These are phyloP conservation scores for Fusarium keratoplasticum DNA, from an alignment of 2,329 filamentous ascomycete genomes.

Conservation along the genomic window DNA sequence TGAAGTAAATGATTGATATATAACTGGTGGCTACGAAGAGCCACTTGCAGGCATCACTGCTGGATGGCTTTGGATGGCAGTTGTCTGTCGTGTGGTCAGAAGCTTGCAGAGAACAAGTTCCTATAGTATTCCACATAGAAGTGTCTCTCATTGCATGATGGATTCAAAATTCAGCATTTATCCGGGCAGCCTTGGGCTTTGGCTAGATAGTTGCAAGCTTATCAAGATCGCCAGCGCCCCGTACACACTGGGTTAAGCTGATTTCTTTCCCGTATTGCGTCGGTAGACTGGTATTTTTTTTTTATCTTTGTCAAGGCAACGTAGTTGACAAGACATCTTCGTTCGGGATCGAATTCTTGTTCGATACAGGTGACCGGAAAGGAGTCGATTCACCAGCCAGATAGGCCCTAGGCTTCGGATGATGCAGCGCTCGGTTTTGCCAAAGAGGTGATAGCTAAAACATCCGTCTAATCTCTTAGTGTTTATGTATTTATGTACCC, in stretches of 20 bases:
- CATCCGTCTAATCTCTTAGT: background rate
- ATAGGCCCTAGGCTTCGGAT: rapidly evolving
- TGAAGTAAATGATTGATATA: too few relatives aligned
- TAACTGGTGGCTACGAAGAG: too few relatives aligned
- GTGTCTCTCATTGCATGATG: background rate
- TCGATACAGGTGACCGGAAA: background rate
- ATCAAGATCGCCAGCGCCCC: background rate
- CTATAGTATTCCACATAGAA: too few relatives aligned
- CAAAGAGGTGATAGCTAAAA: background rate
- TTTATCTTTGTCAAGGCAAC: background rate
- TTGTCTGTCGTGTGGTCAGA: too few relatives aligned
- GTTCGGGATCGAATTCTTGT: background rate
- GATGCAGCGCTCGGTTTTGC: background rate
- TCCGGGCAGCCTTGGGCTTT: background rate
- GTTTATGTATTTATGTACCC: rapidly evolving
- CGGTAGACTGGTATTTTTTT: background rate
- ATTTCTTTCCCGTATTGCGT: rapidly evolving
- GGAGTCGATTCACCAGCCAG: background rate
- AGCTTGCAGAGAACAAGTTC: too few relatives aligned
- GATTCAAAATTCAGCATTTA: background rate
- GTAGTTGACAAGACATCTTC: background rate
- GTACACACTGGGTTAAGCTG: too few relatives aligned
- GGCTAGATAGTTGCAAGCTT: background rate
- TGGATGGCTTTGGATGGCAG: too few relatives aligned
- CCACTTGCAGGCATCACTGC: too few relatives aligned